Evolutionary conservation across 208 protist genomes (phyloP), one percentile per base, ranked within the genome.

Genomic region (Blechomonas ayalai): DNA sequence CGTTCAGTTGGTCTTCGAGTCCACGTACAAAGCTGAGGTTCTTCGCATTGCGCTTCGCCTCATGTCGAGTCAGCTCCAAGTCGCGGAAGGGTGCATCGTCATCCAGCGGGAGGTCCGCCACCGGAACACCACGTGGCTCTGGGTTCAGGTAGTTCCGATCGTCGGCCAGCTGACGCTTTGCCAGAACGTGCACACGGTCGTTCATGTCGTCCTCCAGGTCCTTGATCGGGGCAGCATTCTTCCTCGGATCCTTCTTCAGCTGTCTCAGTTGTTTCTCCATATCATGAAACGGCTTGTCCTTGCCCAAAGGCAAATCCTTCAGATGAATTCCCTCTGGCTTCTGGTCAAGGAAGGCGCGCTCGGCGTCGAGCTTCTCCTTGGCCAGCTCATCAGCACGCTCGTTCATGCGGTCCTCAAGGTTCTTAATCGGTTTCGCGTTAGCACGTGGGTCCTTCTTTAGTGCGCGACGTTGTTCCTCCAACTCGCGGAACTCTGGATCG

Each of bases 81-180:
- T 50, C 20, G 23, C 52, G 67, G 58, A 86, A 85, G 36, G 65
- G 51, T 12, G 37, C 37, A 41, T 92, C 74, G 20, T 72, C 57
- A 55, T 80, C 67, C 22, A 92, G 67, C 38, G 64, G 57, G n/a
- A 92, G 59, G 35, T 76, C 67, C 0, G 22, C 43, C 6, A 88
- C 36, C 19, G 71, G 78, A 31, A 92, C 73, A 26, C 82, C 78
- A 9, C 49, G 67, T 10, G 78, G 77, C 66, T 88, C 71, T 8
- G 68, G 73, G 59, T 83, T 73, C 41, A 92, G 66, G 56, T 75
- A 84, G 19, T 53, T 59, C 31, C 74, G 70, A 33, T 73, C 67
- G 33, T 76, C 59, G 2, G 51, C 60, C 15, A 83, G 53, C 41
- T 71, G 59, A 2, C 55, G 56, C 27, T 59, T 52, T 12, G 79